phyloP scores from a whole-genome alignment of 495 filamentous ascomycete genomes.

The Amphirosellinia nigrospora region DNA sequence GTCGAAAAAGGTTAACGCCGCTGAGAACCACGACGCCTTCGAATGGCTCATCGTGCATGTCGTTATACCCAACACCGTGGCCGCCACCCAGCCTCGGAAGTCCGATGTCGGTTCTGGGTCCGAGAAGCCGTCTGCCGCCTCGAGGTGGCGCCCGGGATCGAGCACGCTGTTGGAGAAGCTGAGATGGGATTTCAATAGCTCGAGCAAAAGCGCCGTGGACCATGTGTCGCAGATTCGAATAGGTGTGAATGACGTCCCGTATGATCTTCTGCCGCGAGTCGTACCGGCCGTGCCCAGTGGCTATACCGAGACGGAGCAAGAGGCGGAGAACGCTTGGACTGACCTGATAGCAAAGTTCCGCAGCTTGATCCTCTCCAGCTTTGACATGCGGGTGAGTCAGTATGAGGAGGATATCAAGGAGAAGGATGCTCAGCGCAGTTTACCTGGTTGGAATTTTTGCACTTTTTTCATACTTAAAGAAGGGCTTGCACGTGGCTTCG shows the following conservation, averaged over 20 bases:
- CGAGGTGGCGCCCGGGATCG: constrained; percentile 80
- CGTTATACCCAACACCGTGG: constrained; percentile 78
- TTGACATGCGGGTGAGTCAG: constrained; percentile 87
- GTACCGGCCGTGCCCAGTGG: constrained; percentile 62
- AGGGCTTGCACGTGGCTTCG: constrained; percentile 89
- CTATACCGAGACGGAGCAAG: constrained; percentile 68
- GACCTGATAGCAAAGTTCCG: constrained; percentile 89
- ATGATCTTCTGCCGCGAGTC: constrained; percentile 60
- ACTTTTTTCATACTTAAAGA: constrained; percentile 98
- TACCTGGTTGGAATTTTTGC: constrained; percentile 99
- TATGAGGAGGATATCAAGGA: constrained; percentile 98
- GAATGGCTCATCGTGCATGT: constrained; percentile 97
- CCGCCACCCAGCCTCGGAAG: constrained; percentile 70
- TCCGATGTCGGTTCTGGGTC: constrained; percentile 48
- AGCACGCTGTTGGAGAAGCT: constrained; percentile 88
- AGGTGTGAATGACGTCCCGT: constrained; percentile 65
- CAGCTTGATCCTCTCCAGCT: constrained; percentile 82
- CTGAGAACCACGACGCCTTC: constrained; percentile 90
- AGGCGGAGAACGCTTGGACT: constrained; percentile 74
- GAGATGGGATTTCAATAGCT: constrained; percentile 87
- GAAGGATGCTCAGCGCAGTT: constrained; percentile 81
- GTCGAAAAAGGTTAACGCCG: constrained; percentile 49
- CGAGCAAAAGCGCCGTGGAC: constrained; percentile 77
- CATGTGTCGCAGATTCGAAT: constrained; percentile 86
- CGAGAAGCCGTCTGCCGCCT: constrained; percentile 50